A percentile compares a stretch with the other conserved stretches of the same genome.
Evolutionary conservation across 108 stramenopile genomes (phyloP).

Genomic region (Bacterosira constricta): DNA sequence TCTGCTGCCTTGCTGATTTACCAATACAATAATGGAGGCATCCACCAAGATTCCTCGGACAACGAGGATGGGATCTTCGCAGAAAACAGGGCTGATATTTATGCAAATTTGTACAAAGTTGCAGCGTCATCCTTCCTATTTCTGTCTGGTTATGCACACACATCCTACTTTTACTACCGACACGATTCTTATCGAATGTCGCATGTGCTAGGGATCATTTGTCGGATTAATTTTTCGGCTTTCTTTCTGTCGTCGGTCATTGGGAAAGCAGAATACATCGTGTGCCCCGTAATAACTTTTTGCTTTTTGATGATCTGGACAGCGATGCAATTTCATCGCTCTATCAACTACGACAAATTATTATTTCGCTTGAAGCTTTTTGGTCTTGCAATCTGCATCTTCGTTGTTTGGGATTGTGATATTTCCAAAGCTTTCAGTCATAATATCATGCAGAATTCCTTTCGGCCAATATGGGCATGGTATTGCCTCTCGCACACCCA

Average conservation of each 20-base stretch:
- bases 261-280: constrained; percentile 77
- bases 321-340: constrained; percentile 49
- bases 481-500: constrained; percentile 77
- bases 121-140: constrained; percentile 83
- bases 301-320: constrained; percentile 78
- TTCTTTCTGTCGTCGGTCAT: constrained; percentile 61
- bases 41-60: constrained; percentile 56
- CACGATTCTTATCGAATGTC: constrained; percentile 60
- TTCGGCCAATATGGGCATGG: constrained; percentile 86
- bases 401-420: constrained; percentile 66
- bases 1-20: constrained; percentile 81
- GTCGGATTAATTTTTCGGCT: constrained; percentile 83
- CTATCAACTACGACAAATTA: constrained; percentile 65
- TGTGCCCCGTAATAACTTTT: constrained; percentile 81
- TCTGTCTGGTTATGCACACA: constrained; percentile 88
- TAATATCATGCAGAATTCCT: no score
- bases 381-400: constrained; percentile 34
- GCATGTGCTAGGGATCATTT: constrained; percentile 77
- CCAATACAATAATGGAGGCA: constrained; percentile 68
- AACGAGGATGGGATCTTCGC: background rate
- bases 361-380: constrained; percentile 74
- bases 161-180: constrained; percentile 66
- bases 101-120: constrained; percentile 76
- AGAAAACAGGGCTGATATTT: constrained; percentile 53
- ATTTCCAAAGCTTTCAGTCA: constrained; percentile 51